Evolutionary conservation across 371 early-diverging fungal species (phyloP).

Genomic region (Mortierella sp.): DNA sequence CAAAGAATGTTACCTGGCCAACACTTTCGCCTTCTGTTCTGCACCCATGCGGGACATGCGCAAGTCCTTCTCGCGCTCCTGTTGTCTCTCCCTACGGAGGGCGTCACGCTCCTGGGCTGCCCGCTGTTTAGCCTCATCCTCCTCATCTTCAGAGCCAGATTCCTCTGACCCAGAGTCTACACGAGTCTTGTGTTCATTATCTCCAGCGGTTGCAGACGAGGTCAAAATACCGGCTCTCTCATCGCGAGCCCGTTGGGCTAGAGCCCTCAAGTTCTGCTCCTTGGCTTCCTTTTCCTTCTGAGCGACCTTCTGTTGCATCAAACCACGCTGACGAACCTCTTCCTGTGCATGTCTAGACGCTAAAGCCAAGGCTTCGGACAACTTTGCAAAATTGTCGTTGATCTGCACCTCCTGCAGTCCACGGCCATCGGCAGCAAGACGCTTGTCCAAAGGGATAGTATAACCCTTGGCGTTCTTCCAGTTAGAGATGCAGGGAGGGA

Average conservation of each 20-base stretch:
- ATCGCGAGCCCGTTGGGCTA: conserved; percentile 95
- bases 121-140: conserved; percentile 58
- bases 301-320: conserved; percentile 93
- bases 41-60: conserved; percentile 93
- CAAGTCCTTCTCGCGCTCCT: conserved; percentile 88
- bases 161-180: conserved; percentile 28
- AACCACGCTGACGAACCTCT: conserved; percentile 89
- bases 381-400: conserved; percentile 95
- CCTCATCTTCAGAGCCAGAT: conserved; percentile 58
- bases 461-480: conserved; percentile 99
- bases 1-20: conserved; percentile 65
- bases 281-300: conserved; percentile 94
- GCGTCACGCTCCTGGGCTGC: conserved; percentile 86
- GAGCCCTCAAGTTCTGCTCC: conserved; percentile 87
- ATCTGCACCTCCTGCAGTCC: conserved; percentile 92
- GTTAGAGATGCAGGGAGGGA: conserved; percentile 97
- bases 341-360: conserved; percentile 96
- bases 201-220: conserved; percentile 9
- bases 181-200: conserved; percentile 2
- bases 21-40: conserved; percentile 84
- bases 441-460: conserved; percentile 97
- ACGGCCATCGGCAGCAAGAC: conserved; percentile 96
- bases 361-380: conserved; percentile 93
- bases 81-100: conserved; percentile 85
- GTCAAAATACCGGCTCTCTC: conserved; percentile 63